phyloP scores from a whole-genome alignment of 176 grass and related monocot genomes.

The Melocanna baccifera region DNA sequence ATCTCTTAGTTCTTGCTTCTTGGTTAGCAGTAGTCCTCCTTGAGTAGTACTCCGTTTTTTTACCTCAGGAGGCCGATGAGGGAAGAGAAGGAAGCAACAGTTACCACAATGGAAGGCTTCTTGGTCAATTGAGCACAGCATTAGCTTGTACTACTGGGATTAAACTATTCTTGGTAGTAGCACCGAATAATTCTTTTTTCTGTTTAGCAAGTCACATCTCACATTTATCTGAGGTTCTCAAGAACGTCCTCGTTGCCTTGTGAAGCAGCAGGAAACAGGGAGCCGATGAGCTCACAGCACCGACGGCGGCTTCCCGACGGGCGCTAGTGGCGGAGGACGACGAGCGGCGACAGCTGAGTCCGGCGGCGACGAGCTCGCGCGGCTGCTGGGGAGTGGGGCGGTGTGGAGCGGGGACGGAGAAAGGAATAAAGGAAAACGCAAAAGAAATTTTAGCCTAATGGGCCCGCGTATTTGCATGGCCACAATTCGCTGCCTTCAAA shows the following conservation, averaged over 20 bases:
- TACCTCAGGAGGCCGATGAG: not conserved
- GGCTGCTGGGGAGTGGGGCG: not conserved
- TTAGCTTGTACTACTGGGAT: not conserved
- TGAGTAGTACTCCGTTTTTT: not conserved
- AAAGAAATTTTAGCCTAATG: too few relatives aligned
- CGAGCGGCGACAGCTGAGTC: not conserved
- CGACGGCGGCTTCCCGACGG: not conserved
- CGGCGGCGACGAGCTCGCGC: not conserved
- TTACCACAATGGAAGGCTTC: too few relatives aligned
- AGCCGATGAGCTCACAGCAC: not conserved
- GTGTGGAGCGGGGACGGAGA: not conserved
- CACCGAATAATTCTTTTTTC: too few relatives aligned
- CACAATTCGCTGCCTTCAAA: too few relatives aligned
- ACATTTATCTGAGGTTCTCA: not conserved
- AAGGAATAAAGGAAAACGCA: too few relatives aligned
- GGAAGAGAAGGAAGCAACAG: not conserved
- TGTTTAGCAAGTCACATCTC: not conserved
- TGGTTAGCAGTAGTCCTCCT: not conserved
- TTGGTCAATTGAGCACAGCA: not conserved
- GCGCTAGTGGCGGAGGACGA: not conserved
- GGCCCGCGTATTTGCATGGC: too few relatives aligned
- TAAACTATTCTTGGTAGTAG: not conserved
- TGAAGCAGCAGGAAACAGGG: not conserved
- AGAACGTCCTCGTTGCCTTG: not conserved
- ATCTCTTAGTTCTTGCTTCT: not conserved